Evolutionary conservation across 192 early-diverging fungal genomes (phyloP).

Genomic region (Chytriomyces confervae): DNA sequence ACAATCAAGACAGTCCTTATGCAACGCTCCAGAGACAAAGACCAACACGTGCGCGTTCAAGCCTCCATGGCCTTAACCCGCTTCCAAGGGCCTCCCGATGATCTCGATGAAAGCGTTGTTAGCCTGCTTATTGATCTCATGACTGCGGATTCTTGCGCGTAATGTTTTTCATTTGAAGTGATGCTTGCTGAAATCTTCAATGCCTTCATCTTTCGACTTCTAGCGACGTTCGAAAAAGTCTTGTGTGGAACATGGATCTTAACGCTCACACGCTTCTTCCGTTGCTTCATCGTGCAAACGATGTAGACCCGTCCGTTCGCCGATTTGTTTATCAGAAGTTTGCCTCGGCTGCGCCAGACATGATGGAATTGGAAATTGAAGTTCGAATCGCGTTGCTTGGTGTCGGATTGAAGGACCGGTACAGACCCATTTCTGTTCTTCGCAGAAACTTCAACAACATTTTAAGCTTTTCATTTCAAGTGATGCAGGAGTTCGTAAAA

Average conservation of each 20-base stretch:
- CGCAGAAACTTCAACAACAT: background rate
- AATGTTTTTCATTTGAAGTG: conserved; percentile 11
- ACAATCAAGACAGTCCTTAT: conserved; percentile 21
- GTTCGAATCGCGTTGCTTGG: conserved; percentile 15
- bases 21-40: conserved; percentile 32
- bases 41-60: conserved; percentile 28
- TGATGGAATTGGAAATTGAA: conserved; percentile 22
- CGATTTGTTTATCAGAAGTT: conserved; percentile 31
- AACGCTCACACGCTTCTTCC: conserved; percentile 10
- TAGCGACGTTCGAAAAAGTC: conserved; percentile 33
- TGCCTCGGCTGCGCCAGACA: conserved; percentile 21
- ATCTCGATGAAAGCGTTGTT: conserved; percentile 30
- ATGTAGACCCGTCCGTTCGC: conserved; percentile 33
- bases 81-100: conserved; percentile 36
- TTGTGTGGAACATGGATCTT: conserved; percentile 34
- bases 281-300: conserved; percentile 31
- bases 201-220: background rate
- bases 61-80: conserved; percentile 29
- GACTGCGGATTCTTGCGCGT: conserved; percentile 29
- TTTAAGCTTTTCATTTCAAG: background rate
- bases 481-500: conserved; percentile 29
- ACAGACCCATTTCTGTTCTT: background rate
- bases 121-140: conserved; percentile 25
- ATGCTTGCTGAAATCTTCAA: background rate
- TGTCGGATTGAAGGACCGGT: conserved; percentile 31